phyloP scores from a whole-genome alignment of 768 basidiomycete species.

The Termitomyces sp. region DNA sequence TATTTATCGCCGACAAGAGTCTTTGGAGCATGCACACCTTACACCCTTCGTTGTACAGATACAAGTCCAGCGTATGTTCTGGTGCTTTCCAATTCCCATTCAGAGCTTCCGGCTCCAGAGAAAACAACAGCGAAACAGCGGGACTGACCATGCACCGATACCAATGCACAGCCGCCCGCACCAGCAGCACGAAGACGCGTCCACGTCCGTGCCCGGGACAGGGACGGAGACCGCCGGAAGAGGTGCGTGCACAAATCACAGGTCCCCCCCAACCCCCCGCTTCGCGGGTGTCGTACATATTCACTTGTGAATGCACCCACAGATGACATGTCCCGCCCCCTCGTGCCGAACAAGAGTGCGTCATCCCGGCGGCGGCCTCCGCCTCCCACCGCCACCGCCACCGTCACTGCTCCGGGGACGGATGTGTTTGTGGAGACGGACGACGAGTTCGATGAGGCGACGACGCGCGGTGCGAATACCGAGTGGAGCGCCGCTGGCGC shows the following conservation, averaged over 20 bases:
- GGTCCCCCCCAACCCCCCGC: background rate
- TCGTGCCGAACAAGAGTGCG: constrained; percentile 12
- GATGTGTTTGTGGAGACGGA: constrained; percentile 12
- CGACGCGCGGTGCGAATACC: constrained; percentile 19
- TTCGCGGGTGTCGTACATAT: background rate
- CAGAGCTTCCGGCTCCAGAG: constrained; percentile 11
- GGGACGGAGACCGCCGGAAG: background rate
- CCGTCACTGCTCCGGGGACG: too few relatives aligned
- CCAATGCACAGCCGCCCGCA: constrained; percentile 8
- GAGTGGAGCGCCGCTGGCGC: constrained; percentile 11
- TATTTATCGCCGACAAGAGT: constrained; percentile 13
- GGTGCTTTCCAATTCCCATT: constrained; percentile 18
- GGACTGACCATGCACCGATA: background rate
- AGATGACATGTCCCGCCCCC: constrained; percentile 25
- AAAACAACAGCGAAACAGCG: background rate
- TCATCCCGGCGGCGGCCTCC: constrained; percentile 32
- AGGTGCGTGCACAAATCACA: constrained; percentile 6
- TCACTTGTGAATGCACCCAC: background rate
- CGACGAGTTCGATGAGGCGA: constrained; percentile 36
- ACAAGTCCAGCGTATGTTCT: constrained; percentile 21
- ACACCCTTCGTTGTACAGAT: constrained; percentile 5
- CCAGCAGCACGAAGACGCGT: constrained; percentile 8
- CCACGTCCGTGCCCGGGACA: background rate
- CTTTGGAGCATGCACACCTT: constrained; percentile 16
- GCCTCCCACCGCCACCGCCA: constrained; percentile 13